phyloP scores from a whole-genome alignment of 2,329 filamentous ascomycete species.

The Penicillium hesseltinei region DNA sequence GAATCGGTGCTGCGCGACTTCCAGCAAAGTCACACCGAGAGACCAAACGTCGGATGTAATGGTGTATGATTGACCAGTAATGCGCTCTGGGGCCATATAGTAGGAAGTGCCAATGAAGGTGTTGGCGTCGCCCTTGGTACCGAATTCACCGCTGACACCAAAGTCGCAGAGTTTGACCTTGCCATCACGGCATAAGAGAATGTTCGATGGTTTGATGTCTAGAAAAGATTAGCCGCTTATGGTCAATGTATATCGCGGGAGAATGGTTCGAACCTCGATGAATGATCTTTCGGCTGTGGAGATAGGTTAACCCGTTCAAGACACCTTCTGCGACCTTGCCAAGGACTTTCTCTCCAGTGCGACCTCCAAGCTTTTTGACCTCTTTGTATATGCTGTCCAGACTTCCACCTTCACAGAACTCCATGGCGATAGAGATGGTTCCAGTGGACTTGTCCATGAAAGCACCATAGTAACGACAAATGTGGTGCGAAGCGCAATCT shows the following conservation, averaged over 20 bases:
- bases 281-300: constrained; percentile 94
- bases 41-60: constrained; percentile 99
- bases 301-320: constrained; percentile 86
- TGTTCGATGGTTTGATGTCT: constrained; percentile 98
- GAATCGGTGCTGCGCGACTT: constrained; percentile 98
- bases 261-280: constrained; percentile 62
- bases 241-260: not conserved
- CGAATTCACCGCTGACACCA: constrained; percentile 95
- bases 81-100: constrained; percentile 98
- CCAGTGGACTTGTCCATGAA: constrained; percentile 95
- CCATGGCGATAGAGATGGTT: constrained; percentile 98
- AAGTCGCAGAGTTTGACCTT: constrained; percentile 99
- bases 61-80: constrained; percentile 95
- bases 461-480: constrained; percentile 95
- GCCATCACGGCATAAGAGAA: constrained; percentile 84
- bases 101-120: constrained; percentile 99
- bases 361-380: constrained; percentile 89
- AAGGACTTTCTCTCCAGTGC: constrained; percentile 94
- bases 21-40: constrained; percentile 91
- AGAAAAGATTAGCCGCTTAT: constrained; percentile 12
- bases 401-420: constrained; percentile 95
- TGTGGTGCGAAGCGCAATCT: constrained; percentile 91
- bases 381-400: constrained; percentile 97
- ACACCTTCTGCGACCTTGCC: constrained; percentile 97
- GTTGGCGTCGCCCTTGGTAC: constrained; percentile 96